These are phyloP conservation scores for Cyberlindnera veronae DNA, from an alignment of 805 yeast species.

Conservation along the genomic window DNA sequence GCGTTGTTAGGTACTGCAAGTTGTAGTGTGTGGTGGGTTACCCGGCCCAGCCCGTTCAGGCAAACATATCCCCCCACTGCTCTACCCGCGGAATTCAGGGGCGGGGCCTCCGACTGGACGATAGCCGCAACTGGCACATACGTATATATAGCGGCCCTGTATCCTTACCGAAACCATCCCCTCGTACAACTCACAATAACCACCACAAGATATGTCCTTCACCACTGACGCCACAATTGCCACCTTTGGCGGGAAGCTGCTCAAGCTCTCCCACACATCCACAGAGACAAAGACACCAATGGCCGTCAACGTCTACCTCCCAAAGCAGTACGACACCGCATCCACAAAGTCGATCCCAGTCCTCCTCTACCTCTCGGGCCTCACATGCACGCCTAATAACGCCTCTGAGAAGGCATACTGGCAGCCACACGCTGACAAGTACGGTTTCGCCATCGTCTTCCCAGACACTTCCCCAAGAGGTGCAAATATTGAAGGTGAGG, in stretches of 20 bases:
- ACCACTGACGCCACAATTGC: constrained; percentile 28
- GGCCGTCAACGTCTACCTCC: constrained; percentile 83
- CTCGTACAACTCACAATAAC: no score
- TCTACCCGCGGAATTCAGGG: background rate
- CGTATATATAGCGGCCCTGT: no score
- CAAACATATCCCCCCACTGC: background rate
- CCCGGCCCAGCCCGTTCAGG: background rate
- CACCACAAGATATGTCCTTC: constrained; percentile 16
- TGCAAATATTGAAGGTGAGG: constrained; percentile 69
- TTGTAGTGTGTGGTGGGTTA: background rate
- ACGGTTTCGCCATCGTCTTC: constrained; percentile 83
- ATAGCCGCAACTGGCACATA: no score
- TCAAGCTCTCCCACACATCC: constrained; percentile 76
- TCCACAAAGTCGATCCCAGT: constrained; percentile 55
- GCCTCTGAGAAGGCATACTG: constrained; percentile 91
- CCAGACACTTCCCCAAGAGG: constrained; percentile 98
- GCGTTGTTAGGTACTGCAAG: no score
- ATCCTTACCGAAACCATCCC: no score
- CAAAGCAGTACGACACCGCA: constrained; percentile 42
- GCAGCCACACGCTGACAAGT: constrained; percentile 73
- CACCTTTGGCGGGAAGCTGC: constrained; percentile 70
- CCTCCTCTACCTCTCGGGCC: constrained; percentile 76
- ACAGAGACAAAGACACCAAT: constrained; percentile 59
- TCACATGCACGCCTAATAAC: constrained; percentile 91
- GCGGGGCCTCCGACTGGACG: no score